phyloP scores from a whole-genome alignment of 495 filamentous ascomycete species.

The Jackrogersella multiformis region DNA sequence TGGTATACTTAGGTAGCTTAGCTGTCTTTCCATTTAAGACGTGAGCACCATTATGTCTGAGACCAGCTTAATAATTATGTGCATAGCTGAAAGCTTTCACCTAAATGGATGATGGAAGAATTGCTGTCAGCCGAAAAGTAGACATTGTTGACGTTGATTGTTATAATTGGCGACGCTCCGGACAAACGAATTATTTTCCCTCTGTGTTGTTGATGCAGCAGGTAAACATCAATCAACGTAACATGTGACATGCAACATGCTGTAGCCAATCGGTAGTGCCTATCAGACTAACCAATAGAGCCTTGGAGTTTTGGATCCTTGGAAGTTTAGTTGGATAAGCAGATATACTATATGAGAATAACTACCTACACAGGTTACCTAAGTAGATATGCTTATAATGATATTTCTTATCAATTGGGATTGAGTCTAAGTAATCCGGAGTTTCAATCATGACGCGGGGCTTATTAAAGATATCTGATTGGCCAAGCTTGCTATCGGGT shows the following conservation, averaged over 20 bases:
- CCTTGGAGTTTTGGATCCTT: no score
- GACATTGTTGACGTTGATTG: constrained; percentile 34
- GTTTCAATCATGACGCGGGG: constrained; percentile 37
- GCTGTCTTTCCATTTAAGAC: constrained; percentile 1
- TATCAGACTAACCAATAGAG: neutral
- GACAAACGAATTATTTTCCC: constrained; percentile 24
- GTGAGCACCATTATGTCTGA: neutral
- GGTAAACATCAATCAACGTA: constrained; percentile 1
- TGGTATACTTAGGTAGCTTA: neutral
- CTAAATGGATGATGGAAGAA: neutral
- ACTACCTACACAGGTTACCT: no score
- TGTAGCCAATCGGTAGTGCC: constrained; percentile 9
- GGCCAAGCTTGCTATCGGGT: constrained; percentile 12
- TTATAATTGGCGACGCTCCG: constrained; percentile 23
- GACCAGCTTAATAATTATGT: neutral
- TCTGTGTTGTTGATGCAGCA: constrained; percentile 21
- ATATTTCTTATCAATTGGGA: constrained; percentile 37
- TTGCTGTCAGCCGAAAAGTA: constrained; percentile 19
- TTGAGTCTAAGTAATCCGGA: constrained; percentile 20
- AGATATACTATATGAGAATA: no score
- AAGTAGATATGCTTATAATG: constrained; percentile 27
- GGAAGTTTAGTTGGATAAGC: no score
- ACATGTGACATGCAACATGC: constrained; percentile 1
- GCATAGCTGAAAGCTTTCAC: neutral
- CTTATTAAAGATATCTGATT: constrained; percentile 21